phyloP scores from a whole-genome alignment of 2,329 filamentous ascomycete genomes.

The Fusarium stilboides region DNA sequence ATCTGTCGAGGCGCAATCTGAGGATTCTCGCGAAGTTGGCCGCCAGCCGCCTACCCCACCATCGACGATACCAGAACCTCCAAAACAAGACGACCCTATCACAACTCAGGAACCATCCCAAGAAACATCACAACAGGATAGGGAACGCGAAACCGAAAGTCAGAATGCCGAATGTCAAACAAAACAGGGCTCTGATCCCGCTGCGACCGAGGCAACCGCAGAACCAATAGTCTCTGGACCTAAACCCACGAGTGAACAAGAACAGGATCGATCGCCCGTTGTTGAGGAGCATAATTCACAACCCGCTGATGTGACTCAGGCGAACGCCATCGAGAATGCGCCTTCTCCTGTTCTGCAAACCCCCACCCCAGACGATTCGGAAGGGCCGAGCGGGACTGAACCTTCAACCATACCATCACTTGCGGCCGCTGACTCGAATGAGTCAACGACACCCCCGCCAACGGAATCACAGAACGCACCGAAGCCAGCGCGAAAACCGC shows the following conservation, averaged over 20 bases:
- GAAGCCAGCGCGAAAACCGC: slow-evolving; percentile 35
- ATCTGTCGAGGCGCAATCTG: slow-evolving; percentile 20
- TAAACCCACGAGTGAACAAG: slow-evolving; percentile 21
- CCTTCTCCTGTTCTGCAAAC: slow-evolving; percentile 25
- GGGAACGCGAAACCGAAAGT: not conserved
- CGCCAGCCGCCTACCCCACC: slow-evolving; percentile 46
- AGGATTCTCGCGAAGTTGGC: slow-evolving; percentile 27
- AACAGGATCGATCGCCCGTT: slow-evolving; percentile 11
- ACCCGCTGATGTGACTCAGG: not conserved
- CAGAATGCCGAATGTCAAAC: slow-evolving; percentile 1
- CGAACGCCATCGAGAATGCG: not conserved
- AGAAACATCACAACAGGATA: slow-evolving; percentile 7
- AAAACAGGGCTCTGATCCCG: not conserved
- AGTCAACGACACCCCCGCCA: slow-evolving; percentile 19
- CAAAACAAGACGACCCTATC: slow-evolving; percentile 26
- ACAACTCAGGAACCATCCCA: slow-evolving; percentile 6
- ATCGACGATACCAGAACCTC: slow-evolving; percentile 37
- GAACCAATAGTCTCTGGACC: slow-evolving; percentile 13
- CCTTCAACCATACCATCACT: slow-evolving; percentile 31
- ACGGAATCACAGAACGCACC: slow-evolving; percentile 18
- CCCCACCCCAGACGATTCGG: slow-evolving; percentile 34
- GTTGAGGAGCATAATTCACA: slow-evolving; percentile 2
- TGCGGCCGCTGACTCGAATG: slow-evolving; percentile 22
- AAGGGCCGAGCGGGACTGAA: slow-evolving; percentile 31
- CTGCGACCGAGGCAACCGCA: not conserved